These are phyloP conservation scores for Fagopyrum esculentum DNA, from an alignment of 148 eudicot species.

Conservation along the genomic window DNA sequence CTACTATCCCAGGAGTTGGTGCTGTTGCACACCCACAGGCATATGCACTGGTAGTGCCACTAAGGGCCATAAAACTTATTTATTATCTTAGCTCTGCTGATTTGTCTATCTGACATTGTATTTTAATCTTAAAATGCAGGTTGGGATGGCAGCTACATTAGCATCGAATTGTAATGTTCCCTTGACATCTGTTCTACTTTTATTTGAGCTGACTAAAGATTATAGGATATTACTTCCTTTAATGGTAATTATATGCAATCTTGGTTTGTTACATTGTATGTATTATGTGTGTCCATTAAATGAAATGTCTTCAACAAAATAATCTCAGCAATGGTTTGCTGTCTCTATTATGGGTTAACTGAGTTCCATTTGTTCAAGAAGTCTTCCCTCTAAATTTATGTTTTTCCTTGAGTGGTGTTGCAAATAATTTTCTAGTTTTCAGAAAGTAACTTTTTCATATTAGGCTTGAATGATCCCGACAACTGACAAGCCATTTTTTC, in stretches of 20 bases:
- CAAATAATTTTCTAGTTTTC: background rate
- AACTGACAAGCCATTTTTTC: background rate
- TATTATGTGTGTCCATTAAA: background rate
- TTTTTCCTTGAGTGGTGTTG: background rate
- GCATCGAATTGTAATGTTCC: slow-evolving; percentile 98
- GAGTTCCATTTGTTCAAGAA: background rate
- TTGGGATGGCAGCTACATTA: slow-evolving; percentile 98
- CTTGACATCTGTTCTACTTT: slow-evolving; percentile 86
- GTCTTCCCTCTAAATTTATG: background rate
- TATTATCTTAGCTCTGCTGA: background rate
- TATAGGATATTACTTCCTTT: slow-evolving; percentile 97
- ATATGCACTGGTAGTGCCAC: slow-evolving; percentile 67
- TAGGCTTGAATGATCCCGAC: background rate
- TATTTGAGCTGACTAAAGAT: slow-evolving; percentile 96
- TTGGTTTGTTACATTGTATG: slow-evolving; percentile 9
- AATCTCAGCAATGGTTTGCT: background rate
- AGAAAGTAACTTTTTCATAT: background rate
- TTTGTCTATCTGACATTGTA: slow-evolving; percentile 1
- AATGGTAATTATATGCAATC: slow-evolving; percentile 44
- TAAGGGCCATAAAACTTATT: background rate
- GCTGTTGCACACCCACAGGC: slow-evolving; percentile 97
- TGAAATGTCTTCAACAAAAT: background rate
- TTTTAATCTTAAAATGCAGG: slow-evolving; percentile 39
- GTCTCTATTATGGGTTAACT: background rate
- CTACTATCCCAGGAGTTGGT: slow-evolving; percentile 76